Evolutionary conservation across 192 early-diverging fungal genomes (phyloP).

Genomic region (Funneliformis mosseae): DNA sequence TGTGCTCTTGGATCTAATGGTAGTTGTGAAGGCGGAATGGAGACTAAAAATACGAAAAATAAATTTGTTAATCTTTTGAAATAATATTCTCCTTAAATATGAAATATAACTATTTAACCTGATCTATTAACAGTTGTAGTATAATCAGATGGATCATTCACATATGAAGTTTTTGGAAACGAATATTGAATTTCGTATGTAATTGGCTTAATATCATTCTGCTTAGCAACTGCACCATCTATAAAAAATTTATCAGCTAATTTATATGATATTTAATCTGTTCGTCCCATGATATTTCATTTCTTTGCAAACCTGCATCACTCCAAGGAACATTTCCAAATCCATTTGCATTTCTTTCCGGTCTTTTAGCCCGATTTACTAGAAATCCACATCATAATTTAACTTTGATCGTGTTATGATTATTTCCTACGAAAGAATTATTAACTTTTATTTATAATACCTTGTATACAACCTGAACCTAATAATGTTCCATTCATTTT

Average conservation of each 20-base stretch:
- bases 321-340: conserved; percentile 51
- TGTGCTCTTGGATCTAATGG: conserved; percentile 16
- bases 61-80: not conserved
- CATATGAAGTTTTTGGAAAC: not conserved
- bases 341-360: conserved; percentile 45
- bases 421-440: not conserved
- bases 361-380: conserved; percentile 49
- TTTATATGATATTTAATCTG: no score
- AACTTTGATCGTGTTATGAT: not conserved
- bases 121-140: not conserved
- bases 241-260: not conserved
- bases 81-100: not conserved
- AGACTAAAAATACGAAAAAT: not conserved
- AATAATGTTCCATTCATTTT: conserved; percentile 41
- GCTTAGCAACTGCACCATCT: conserved; percentile 16
- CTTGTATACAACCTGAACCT: conserved; percentile 36
- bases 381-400: not conserved
- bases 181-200: not conserved
- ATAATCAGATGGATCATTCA: not conserved
- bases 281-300: not conserved
- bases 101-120: not conserved
- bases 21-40: not conserved
- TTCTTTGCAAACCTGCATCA: conserved; percentile 41
- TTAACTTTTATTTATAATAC: not conserved
- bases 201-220: conserved; percentile 19